These are phyloP conservation scores for Breynia disticha DNA, from an alignment of 441 rosid genomes.

Conservation along the genomic window DNA sequence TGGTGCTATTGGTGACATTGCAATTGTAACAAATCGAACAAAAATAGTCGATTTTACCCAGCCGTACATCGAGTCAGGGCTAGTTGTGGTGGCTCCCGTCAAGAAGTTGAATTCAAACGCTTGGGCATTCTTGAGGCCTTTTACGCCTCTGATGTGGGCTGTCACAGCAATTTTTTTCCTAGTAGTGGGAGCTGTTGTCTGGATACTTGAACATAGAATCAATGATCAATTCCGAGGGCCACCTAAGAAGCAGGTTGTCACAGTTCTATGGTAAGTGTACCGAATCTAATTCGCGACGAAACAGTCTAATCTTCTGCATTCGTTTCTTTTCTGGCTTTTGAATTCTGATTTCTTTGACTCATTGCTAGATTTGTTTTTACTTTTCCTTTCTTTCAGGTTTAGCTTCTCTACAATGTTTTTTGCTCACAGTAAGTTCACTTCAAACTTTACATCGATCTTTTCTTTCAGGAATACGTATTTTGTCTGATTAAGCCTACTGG, in stretches of 20 bases:
- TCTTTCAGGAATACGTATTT: not conserved
- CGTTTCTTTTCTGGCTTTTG: not conserved
- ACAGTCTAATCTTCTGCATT: too few species aligned
- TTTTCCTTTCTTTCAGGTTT: conserved; percentile 49
- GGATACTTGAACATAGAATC: conserved; percentile 90
- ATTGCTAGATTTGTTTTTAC: not conserved
- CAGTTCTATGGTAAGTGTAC: conserved; percentile 86
- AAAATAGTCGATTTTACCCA: conserved; percentile 75
- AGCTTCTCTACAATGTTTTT: conserved; percentile 85
- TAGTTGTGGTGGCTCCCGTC: conserved; percentile 89
- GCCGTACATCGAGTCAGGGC: conserved; percentile 89
- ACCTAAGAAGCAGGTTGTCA: conserved; percentile 64
- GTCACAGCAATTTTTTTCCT: conserved; percentile 63
- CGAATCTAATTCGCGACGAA: too few species aligned
- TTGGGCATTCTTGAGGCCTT: conserved; percentile 79
- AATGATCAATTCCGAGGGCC: conserved; percentile 89
- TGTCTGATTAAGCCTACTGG: not conserved
- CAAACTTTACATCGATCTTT: not conserved
- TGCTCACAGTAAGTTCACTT: conserved; percentile 65
- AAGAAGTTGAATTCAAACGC: conserved; percentile 42
- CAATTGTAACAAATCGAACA: conserved; percentile 70
- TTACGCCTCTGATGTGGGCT: conserved; percentile 74
- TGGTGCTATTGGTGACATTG: conserved; percentile 76
- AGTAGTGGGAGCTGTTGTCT: conserved; percentile 70
- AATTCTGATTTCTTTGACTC: not conserved